These are phyloP conservation scores for Silene uniflora DNA, from an alignment of 148 eudicot species.

Conservation along the genomic window DNA sequence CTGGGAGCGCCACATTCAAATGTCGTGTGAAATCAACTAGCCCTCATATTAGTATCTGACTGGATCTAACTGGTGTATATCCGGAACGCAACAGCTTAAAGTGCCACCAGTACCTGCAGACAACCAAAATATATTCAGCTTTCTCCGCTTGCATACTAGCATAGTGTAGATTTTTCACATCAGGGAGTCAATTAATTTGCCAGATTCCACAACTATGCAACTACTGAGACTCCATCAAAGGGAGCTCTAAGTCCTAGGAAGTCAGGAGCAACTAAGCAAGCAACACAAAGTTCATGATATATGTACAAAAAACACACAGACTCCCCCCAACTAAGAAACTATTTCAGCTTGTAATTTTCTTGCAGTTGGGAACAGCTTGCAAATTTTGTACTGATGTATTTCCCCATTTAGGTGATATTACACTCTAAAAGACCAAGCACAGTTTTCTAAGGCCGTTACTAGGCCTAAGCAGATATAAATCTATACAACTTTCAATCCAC, in stretches of 20 bases:
- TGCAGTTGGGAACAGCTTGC: too few relatives aligned
- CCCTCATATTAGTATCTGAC: conserved; percentile 34
- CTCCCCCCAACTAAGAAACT: background rate
- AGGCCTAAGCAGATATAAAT: too few relatives aligned
- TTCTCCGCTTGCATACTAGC: conserved; percentile 1
- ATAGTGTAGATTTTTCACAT: background rate
- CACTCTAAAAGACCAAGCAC: too few relatives aligned
- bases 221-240: too few relatives aligned
- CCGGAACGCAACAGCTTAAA: conserved; percentile 83
- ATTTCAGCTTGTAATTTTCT: too few relatives aligned
- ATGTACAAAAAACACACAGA: background rate
- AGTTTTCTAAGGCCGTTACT: too few relatives aligned
- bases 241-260: too few relatives aligned
- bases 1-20: background rate
- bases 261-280: background rate
- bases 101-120: conserved; percentile 67
- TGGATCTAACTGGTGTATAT: conserved; percentile 39
- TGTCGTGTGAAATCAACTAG: background rate
- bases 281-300: background rate
- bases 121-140: background rate
- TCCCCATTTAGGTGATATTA: too few relatives aligned
- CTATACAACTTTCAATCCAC: too few relatives aligned
- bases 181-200: too few relatives aligned
- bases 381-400: too few relatives aligned
- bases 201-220: too few relatives aligned